Base-by-base conservation (phyloP, 2,329 filamentous ascomycete species). In the Clathrospora elynae region DNA sequence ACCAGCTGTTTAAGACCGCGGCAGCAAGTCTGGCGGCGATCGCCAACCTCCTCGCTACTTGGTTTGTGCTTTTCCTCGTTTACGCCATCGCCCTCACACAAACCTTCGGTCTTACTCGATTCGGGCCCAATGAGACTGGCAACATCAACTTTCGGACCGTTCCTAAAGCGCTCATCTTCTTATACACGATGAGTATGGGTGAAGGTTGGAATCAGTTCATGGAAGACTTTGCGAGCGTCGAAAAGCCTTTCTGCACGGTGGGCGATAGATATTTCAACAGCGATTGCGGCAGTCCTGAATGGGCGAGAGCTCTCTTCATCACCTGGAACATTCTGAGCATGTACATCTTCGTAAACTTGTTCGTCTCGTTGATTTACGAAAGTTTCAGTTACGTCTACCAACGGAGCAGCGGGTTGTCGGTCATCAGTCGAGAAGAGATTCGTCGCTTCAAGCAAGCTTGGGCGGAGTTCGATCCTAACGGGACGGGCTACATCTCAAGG, bases 321-420 rank as follows among this genome's bases (percentile, higher is more conserved):
- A 83, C 87, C 4, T 99, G 93, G 93, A 99, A 99, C 75, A 92
- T 99, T 61, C 81, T 99, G 71, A 97, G 92, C 87, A 99, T 99
- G 93, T 99, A 99, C 73, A 95, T 99, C 62, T 99, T 99, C 64
- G 92, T 97, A 65, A 96, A 92, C 64, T 75, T 99, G 66, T 99
- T 99, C 70, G 92, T 99, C 46, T 99, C 93, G 34, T 84, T 99
- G 68, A 99, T 99, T 58, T 99, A 95, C 73, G 93, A 99, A 75
- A 97, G 91, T 72, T 99, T 99, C 78, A 96, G 90, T 68, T 99
- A 99, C 64, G 93, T 99, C 52, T 99, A 97, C 68, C 95, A 99
- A 73, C 84, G 90, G 51, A 96, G 92, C 48, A 96, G 88, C 62
- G 90, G 90, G n/a, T 80, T 96, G 58, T 90, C 88, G 5, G 86